A percentile compares a stretch with the other conserved stretches of the same genome.
phyloP scores from a whole-genome alignment of 345 rosid species.

The Salix brachista region DNA sequence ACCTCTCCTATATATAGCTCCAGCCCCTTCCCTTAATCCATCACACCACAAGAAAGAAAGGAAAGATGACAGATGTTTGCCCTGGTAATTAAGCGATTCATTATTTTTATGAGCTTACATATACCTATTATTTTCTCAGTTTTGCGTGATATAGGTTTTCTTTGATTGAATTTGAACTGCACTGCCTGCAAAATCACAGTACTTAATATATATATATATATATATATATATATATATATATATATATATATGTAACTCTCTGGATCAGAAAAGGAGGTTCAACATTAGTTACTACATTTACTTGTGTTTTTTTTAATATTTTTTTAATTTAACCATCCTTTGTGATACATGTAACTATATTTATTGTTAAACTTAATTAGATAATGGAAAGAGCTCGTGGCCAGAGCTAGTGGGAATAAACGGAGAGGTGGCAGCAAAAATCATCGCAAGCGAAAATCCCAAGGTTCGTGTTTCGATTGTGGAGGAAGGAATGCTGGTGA shows the following conservation, averaged over 20 bases:
- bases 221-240: no score
- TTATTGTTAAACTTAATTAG: not conserved
- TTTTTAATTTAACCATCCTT: not conserved
- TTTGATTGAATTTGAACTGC: no score
- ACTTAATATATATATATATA: no score
- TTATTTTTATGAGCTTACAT: not conserved
- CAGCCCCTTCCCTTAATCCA: not conserved
- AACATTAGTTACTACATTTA: not conserved
- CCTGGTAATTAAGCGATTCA: not conserved
- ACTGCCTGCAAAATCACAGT: no score
- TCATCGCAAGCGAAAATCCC: conserved; percentile 33
- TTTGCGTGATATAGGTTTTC: no score
- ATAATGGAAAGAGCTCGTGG: conserved; percentile 34
- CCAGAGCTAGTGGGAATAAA: conserved; percentile 38
- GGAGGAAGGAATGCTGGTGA: conserved; percentile 32
- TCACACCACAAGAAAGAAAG: not conserved
- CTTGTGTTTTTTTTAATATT: not conserved
- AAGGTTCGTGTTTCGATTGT: conserved; percentile 29
- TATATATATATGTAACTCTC: no score
- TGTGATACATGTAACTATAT: not conserved
- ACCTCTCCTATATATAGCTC: not conserved
- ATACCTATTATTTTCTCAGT: no score
- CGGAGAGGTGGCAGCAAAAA: conserved; percentile 36
- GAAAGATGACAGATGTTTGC: not conserved
- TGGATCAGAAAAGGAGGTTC: no score